Conservation (phyloP, 2,329 filamentous ascomycete genomes). For the Fusarium sp. region DNA sequence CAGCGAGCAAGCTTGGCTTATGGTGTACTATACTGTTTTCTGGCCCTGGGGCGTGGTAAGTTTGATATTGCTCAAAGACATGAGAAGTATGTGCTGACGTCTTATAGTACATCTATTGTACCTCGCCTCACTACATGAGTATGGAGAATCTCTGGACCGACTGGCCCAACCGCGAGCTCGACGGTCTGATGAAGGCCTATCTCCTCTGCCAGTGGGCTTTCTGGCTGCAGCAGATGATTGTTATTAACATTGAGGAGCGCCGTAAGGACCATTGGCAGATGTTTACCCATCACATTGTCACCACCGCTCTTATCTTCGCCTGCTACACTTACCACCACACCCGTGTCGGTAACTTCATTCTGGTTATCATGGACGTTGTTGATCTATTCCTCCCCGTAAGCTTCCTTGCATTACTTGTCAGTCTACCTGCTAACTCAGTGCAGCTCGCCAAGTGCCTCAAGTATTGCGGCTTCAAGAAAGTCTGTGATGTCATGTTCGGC, state of each 20-base stretch:
- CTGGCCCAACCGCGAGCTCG: constrained; percentile 83
- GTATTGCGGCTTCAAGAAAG: constrained; percentile 79
- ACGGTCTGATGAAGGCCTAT: constrained; percentile 84
- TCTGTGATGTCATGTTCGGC: constrained; percentile 86
- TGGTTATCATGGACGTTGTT: constrained; percentile 93
- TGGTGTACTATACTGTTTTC: constrained; percentile 83
- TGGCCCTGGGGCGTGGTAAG: constrained; percentile 87
- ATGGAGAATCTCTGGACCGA: constrained; percentile 82
- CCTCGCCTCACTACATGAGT: constrained; percentile 82
- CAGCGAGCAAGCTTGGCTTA: constrained; percentile 92
- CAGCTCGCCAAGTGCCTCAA: constrained; percentile 93
- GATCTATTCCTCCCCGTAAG: constrained; percentile 88
- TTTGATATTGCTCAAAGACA: constrained; percentile 11
- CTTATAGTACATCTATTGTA: constrained; percentile 80
- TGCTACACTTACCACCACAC: constrained; percentile 91
- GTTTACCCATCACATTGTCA: constrained; percentile 94
- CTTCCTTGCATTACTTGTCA: constrained; percentile 76
- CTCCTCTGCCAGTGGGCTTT: constrained; percentile 91
- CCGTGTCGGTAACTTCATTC: constrained; percentile 86
- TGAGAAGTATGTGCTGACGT: neutral
- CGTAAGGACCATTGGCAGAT: constrained; percentile 97
- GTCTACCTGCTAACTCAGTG: constrained; percentile 70
- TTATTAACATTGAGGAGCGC: constrained; percentile 93
- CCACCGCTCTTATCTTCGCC: constrained; percentile 79
- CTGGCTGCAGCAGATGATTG: constrained; percentile 92